Conservation (phyloP, 192 early-diverging fungal genomes). For the Coemansia sp. region DNA sequence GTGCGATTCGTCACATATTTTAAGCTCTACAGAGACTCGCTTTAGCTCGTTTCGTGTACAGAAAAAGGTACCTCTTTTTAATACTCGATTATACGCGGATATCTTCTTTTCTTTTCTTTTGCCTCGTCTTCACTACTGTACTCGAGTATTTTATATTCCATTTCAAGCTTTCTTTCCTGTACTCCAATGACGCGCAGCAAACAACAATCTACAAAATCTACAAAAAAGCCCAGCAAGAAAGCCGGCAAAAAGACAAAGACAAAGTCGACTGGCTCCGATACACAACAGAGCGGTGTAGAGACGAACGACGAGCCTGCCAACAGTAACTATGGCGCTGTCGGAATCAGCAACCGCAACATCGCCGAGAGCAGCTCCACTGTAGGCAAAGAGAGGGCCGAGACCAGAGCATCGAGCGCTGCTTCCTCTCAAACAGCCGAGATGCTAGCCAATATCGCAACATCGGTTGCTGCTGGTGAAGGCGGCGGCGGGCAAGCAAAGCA, state of each 20-base stretch:
- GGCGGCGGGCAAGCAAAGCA: background rate
- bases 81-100: too few species aligned
- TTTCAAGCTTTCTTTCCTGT: background rate
- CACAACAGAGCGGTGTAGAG: too few species aligned
- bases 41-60: too few species aligned
- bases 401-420: slow-evolving; percentile 2
- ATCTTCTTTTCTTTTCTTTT: too few species aligned
- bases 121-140: too few species aligned
- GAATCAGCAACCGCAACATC: background rate
- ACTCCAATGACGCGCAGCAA: slow-evolving; percentile 5
- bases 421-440: background rate
- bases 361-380: background rate
- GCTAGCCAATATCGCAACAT: slow-evolving; percentile 17
- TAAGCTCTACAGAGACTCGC: too few species aligned
- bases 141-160: too few species aligned
- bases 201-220: slow-evolving; percentile 1
- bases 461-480: too few species aligned
- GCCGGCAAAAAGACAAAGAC: slow-evolving; percentile 3
- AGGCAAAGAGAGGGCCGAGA: background rate
- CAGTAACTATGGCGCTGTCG: slow-evolving; percentile 20
- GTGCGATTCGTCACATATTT: too few species aligned
- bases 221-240: slow-evolving; percentile 1
- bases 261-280: background rate
- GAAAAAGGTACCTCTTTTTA: too few species aligned
- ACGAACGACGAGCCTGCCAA: background rate